Conservation (phyloP, 2,329 filamentous ascomycete species). For the Chaetomium strumarium region DNA sequence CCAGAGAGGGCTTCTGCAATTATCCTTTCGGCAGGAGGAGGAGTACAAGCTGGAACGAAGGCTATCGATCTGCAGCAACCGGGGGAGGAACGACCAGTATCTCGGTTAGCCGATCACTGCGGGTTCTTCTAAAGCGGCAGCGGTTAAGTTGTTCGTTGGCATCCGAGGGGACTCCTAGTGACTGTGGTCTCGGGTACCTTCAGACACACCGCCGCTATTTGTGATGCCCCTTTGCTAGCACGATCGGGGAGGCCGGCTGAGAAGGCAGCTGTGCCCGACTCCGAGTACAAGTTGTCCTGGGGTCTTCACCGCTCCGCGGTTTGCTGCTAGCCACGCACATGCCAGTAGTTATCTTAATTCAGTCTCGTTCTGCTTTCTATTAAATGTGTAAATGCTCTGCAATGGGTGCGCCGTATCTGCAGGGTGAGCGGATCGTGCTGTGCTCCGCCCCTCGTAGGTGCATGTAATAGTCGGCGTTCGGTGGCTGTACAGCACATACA, state of each 20-base stretch:
- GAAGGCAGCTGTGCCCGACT: slow-evolving; percentile 3
- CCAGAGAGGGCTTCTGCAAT: not conserved
- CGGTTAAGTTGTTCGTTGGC: not conserved
- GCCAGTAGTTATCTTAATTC: slow-evolving; percentile 23
- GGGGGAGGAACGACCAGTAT: not conserved
- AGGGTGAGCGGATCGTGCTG: not conserved
- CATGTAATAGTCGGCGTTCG: slow-evolving; percentile 17
- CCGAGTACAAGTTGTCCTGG: slow-evolving; percentile 5
- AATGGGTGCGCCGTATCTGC: not conserved
- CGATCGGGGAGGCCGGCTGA: slow-evolving; percentile 6
- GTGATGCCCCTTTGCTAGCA: not conserved
- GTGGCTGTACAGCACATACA: slow-evolving; percentile 17
- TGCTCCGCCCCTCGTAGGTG: slow-evolving; percentile 15
- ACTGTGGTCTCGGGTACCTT: not conserved
- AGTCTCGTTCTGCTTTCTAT: slow-evolving; percentile 19
- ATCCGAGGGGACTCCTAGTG: not conserved
- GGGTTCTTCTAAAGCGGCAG: not conserved
- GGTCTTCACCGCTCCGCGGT: slow-evolving; percentile 7
- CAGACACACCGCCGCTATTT: not conserved
- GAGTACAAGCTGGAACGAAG: not conserved
- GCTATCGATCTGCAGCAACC: not conserved
- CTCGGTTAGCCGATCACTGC: not conserved
- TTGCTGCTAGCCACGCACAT: slow-evolving; percentile 14
- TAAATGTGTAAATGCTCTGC: not conserved
- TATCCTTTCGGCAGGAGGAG: not conserved